Conservation (phyloP, 140 eudicot genomes). For the Stevia rebaudiana region DNA sequence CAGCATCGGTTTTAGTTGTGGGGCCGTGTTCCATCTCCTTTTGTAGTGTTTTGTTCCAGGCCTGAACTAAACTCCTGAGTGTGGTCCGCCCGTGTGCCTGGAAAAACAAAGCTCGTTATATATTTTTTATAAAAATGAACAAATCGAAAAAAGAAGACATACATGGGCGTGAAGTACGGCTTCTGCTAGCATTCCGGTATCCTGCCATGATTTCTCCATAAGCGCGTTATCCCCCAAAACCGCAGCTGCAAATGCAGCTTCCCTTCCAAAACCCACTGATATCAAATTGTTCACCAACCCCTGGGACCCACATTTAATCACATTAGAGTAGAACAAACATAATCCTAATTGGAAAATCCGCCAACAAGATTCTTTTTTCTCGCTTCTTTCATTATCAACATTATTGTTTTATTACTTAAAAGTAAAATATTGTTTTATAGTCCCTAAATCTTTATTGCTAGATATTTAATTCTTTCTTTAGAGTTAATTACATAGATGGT, state of each 20-base stretch:
- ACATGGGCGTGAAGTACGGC: conserved; percentile 98
- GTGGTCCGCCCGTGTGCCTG: conserved; percentile 97
- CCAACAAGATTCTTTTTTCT: no score
- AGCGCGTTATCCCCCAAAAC: conserved; percentile 92
- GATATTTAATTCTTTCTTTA: no score
- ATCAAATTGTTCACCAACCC: conserved; percentile 87
- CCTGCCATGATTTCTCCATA: conserved; percentile 99
- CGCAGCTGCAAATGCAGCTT: conserved; percentile 97
- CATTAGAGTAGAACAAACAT: background rate
- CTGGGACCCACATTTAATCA: conserved; percentile 38
- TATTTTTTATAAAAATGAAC: background rate
- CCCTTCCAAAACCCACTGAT: conserved; percentile 86
- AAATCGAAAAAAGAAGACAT: conserved; percentile 2
- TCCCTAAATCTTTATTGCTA: no score
- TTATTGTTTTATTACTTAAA: no score
- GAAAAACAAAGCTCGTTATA: background rate
- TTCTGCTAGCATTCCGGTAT: conserved; percentile 97
- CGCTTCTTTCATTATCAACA: no score
- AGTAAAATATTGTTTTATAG: no score
- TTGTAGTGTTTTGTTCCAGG: conserved; percentile 85
- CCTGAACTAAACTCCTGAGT: conserved; percentile 65
- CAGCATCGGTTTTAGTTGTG: conserved; percentile 77
- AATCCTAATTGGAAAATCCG: background rate
- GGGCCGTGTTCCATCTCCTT: conserved; percentile 84
- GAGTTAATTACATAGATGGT: no score